phyloP scores from a whole-genome alignment of 768 basidiomycete genomes.

The Tulasnella sp. region DNA sequence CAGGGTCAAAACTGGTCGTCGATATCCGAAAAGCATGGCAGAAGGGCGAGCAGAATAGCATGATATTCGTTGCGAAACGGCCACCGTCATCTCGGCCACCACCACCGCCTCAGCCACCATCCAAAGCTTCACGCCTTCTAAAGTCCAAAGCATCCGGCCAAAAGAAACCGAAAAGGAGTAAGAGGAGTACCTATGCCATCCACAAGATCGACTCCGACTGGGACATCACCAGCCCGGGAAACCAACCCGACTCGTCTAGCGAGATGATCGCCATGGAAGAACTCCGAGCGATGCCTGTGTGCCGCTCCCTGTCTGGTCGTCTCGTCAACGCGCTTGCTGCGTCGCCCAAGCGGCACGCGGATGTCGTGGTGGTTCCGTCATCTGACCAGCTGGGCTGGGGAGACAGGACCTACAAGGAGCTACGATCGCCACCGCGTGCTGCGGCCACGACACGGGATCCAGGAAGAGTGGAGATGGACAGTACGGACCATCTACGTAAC shows the following conservation, averaged over 20 bases:
- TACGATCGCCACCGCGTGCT: not conserved
- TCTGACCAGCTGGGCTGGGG: not conserved
- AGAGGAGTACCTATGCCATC: not conserved
- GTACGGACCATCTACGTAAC: constrained; percentile 3
- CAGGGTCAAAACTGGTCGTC: constrained; percentile 5
- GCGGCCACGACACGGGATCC: not conserved
- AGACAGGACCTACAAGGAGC: not conserved
- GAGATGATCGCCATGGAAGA: not conserved
- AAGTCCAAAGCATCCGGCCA: not conserved
- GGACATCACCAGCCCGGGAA: not conserved
- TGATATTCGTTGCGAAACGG: not conserved
- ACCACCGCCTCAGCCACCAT: not conserved
- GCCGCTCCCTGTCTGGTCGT: not conserved
- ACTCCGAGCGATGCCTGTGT: not conserved
- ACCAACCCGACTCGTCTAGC: not conserved
- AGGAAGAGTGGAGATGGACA: not conserved
- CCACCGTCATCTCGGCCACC: not conserved
- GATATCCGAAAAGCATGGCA: constrained; percentile 16
- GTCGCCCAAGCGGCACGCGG: not conserved
- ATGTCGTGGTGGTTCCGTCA: not conserved
- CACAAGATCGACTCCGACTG: not conserved
- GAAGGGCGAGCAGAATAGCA: not conserved
- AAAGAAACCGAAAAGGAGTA: not conserved
- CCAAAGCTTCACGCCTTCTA: not conserved
- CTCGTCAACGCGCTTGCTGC: not conserved